Evolutionary conservation across 176 grass and related monocot species (phyloP), one percentile per base, ranked within the genome.

Genomic region (Aegilops bicornis): DNA sequence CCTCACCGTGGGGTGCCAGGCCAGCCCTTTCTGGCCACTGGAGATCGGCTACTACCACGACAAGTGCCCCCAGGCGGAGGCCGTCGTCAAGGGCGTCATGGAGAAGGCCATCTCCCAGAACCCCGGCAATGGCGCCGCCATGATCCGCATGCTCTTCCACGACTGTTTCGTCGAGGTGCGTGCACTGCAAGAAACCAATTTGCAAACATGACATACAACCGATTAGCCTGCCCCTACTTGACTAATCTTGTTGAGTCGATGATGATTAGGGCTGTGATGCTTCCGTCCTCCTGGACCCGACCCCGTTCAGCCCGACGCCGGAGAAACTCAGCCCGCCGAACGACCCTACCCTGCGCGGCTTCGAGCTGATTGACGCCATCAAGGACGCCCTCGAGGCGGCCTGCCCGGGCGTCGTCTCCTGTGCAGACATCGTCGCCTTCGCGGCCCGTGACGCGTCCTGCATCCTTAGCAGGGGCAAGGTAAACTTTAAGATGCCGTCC

Each of bases 111-210:
- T 88, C 4, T n/a, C 1, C 8, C 6, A 69, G 16, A 67, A 86
- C 64, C 81, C 68, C 12, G 92, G 92, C 72, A 35, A 52, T 31
- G 89, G 82, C 16, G 92, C 86, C 39, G 82, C 56, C 77, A 58
- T 86, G 69, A 79, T 93, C 73, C 73, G 91, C 6, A 73, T 93
- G 86, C 76, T 73, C 52, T 93, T 93, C 89, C 92, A 93, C 13
- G 92, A 93, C 77, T 16, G 47, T 50, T 50, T 50, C 14, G 47
- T 50, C 14, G 47, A 50, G 47, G 47, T 50, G 15, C 45, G 1
- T 36, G 31, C 31, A 36, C 35, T 4, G 11, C 43, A 45, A 13
- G 11, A 45, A 50, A 50, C 14, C 0, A 16, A 50, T 15, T 31
- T 66, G 2, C 64, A 32, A 32, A 16, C 27, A 17, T 66, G 15